phyloP scores from a whole-genome alignment of 78 protist species.

The Speleostelium caveatum region DNA sequence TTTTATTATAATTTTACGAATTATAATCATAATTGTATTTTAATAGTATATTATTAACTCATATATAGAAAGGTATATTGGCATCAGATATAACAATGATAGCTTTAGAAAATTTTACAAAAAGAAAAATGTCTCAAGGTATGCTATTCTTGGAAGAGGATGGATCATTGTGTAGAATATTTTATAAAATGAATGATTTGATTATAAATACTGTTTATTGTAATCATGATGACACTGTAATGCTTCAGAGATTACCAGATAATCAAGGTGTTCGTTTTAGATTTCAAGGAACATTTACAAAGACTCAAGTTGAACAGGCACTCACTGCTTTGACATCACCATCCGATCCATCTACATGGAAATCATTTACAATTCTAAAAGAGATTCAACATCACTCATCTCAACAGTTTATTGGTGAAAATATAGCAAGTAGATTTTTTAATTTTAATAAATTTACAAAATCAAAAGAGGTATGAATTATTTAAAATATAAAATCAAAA shows the following conservation, averaged over 20 bases:
- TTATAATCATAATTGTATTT: neutral
- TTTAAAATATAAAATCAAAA: neutral
- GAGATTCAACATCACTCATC: slow-evolving; percentile 56
- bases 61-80: slow-evolving; percentile 59
- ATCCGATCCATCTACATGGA: slow-evolving; percentile 61
- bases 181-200: slow-evolving; percentile 43
- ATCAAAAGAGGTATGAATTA: slow-evolving; percentile 27
- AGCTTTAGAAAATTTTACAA: slow-evolving; percentile 54
- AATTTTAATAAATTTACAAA: slow-evolving; percentile 30
- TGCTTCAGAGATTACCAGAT: slow-evolving; percentile 61
- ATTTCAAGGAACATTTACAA: slow-evolving; percentile 30
- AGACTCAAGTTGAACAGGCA: slow-evolving; percentile 46
- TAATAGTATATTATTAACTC: neutral
- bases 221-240: slow-evolving; percentile 68
- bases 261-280: slow-evolving; percentile 44
- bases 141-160: slow-evolving; percentile 63
- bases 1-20: neutral
- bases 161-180: slow-evolving; percentile 58
- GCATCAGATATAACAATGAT: slow-evolving; percentile 31
- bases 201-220: slow-evolving; percentile 52
- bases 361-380: neutral
- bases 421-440: slow-evolving; percentile 45
- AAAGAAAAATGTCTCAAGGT: slow-evolving; percentile 73
- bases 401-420: slow-evolving; percentile 19
- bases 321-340: slow-evolving; percentile 17